These are phyloP conservation scores for Triticum aestivum DNA, from an alignment of 176 grass and related monocot genomes.

Conservation along the genomic window IWGSC_CS_RefSeq_v2.1 NC_057813.1:110715425-110715924, in stretches of 20 bases:
- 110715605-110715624: too few relatives aligned
- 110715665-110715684: background rate
- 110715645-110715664: background rate
- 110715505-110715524: background rate
- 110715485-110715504: background rate
- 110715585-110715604: background rate
- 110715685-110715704: background rate
- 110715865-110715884: too few relatives aligned
- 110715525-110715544: background rate
- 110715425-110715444: background rate
- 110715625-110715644: too few relatives aligned
- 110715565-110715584: background rate
- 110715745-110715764: background rate
- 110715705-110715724: background rate
- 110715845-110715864: too few relatives aligned
- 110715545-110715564: background rate
- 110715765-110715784: too few relatives aligned
- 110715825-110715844: background rate
- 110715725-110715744: background rate
- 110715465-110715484: background rate
- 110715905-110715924: background rate
- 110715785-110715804: too few relatives aligned
- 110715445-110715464: background rate
- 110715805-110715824: too few relatives aligned
- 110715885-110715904: too few relatives aligned